Percentiles rank a stretch among this genome's conserved stretches.
phyloP scores from a whole-genome alignment of 2,329 filamentous ascomycete species.

The Ophiostoma angusticollis region DNA sequence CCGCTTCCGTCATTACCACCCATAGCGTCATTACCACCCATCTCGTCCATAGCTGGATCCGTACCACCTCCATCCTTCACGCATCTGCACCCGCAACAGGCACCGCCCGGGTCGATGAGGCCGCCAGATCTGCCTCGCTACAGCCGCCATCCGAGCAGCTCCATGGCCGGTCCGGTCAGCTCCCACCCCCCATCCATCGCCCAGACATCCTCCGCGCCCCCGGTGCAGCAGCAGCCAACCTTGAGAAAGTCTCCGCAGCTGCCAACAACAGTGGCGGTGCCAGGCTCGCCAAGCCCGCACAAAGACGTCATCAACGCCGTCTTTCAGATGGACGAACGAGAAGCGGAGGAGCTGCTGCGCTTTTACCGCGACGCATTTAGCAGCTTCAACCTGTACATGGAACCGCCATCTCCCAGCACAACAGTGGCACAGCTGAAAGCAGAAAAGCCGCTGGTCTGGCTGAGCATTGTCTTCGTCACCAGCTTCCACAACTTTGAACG shows the following conservation, averaged over 20 bases:
- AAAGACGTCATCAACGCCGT: constrained; percentile 5
- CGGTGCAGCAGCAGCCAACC: too few species aligned
- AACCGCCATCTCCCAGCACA: neutral
- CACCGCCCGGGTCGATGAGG: too few species aligned
- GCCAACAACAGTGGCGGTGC: neutral
- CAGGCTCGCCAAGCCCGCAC: neutral
- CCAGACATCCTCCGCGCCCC: too few species aligned
- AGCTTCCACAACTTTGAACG: constrained; percentile 14
- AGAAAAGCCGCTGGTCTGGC: constrained; percentile 14
- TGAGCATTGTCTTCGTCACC: constrained; percentile 15
- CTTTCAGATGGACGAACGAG: constrained; percentile 8
- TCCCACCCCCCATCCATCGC: neutral
- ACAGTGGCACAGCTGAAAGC: constrained; percentile 10
- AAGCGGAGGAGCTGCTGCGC: constrained; percentile 13
- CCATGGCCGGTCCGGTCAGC: too few species aligned
- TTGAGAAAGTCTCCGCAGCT: neutral
- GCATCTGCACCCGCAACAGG: too few species aligned
- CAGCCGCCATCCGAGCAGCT: too few species aligned
- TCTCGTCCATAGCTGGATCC: too few species aligned
- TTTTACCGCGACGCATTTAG: constrained; percentile 13
- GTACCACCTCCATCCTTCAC: too few species aligned
- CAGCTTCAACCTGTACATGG: constrained; percentile 12
- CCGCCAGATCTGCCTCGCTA: too few species aligned
- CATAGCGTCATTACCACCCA: too few species aligned
- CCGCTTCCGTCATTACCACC: too few species aligned